A percentile compares a stretch with the other conserved stretches of the same genome.
These are phyloP conservation scores for Puya raimondii DNA, from an alignment of 176 grass and related monocot species.

Conservation along the genomic window DNA sequence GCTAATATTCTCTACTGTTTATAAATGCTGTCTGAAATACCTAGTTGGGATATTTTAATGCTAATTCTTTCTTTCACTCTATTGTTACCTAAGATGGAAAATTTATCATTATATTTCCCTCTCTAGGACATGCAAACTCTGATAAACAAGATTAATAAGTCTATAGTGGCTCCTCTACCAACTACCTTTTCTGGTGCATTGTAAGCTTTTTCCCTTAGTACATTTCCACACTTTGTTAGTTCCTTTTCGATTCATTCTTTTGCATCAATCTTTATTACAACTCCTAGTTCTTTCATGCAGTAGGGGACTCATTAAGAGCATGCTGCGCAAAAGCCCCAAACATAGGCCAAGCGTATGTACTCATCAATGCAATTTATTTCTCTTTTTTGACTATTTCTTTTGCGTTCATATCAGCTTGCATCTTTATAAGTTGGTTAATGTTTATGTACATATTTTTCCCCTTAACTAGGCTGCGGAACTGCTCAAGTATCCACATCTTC, in stretches of 20 bases:
- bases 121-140: constrained; percentile 93
- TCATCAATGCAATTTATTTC: background rate
- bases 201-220: constrained; percentile 41
- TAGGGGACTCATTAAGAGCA: constrained; percentile 93
- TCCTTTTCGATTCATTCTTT: constrained; percentile 14
- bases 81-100: background rate
- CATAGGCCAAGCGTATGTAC: constrained; percentile 83
- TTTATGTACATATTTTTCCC: background rate
- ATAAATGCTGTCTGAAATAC: too few relatives aligned
- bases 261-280: constrained; percentile 14
- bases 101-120: constrained; percentile 3
- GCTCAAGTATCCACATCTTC: constrained; percentile 77
- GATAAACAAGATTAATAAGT: constrained; percentile 98
- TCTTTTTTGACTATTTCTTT: background rate
- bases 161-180: constrained; percentile 87
- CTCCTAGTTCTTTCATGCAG: constrained; percentile 33
- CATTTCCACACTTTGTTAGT: constrained; percentile 1
- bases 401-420: background rate
- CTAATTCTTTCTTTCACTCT: too few relatives aligned
- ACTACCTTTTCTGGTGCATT: constrained; percentile 84
- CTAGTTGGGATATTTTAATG: too few relatives aligned
- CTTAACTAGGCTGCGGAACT: constrained; percentile 68
- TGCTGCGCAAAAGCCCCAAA: constrained; percentile 90
- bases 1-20: too few relatives aligned
- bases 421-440: background rate